Conservation (phyloP, 345 rosid species). For the Isatis tinctoria region DNA sequence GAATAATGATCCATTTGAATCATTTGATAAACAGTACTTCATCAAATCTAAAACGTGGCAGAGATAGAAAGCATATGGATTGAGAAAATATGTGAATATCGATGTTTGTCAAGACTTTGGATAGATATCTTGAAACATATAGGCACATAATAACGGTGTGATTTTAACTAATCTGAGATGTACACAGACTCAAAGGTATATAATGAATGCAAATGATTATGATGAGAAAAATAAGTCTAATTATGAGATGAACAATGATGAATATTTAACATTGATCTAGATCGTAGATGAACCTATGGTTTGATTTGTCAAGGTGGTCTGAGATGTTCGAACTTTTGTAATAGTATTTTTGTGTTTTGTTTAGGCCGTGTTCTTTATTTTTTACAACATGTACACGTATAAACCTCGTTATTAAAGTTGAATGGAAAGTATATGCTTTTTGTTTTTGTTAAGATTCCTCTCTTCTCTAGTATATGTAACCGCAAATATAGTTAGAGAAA, state of each 20-base stretch:
- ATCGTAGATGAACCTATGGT: background rate
- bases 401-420: constrained; percentile 21
- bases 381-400: constrained; percentile 12
- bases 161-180: background rate
- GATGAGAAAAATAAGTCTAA: background rate
- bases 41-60: background rate
- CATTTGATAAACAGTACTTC: background rate
- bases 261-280: background rate
- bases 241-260: background rate
- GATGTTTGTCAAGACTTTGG: background rate
- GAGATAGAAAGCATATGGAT: background rate
- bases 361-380: background rate
- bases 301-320: background rate
- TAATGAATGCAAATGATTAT: background rate
- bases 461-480: constrained; percentile 1
- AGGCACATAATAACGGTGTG: background rate
- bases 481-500: constrained; percentile 20
- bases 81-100: background rate
- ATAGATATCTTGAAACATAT: background rate
- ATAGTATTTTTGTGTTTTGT: background rate
- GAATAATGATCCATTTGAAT: no score
- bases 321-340: background rate
- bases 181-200: background rate
- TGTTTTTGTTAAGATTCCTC: constrained; percentile 8
- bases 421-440: background rate